Conservation (phyloP, 1,284 basidiomycete genomes). For the Malassezia nana region DNA sequence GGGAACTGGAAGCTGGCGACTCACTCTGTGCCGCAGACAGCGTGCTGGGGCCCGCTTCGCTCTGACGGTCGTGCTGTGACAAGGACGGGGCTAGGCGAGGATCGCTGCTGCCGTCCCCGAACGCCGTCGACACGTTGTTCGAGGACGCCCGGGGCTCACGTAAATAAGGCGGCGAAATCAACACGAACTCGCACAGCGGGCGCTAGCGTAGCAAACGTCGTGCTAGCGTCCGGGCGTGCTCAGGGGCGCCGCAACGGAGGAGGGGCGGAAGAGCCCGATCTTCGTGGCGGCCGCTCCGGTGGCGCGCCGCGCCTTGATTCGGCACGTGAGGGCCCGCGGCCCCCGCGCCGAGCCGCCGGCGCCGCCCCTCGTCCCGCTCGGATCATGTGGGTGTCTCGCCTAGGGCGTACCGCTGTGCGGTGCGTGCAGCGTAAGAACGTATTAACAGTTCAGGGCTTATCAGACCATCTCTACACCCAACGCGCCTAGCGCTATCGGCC, state of each 20-base stretch:
- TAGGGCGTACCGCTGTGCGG: background rate
- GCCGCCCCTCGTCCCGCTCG: background rate
- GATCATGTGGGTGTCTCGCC: constrained; percentile 3
- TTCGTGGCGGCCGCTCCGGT: constrained; percentile 1
- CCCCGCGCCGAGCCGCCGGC: background rate
- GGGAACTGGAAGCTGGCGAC: background rate
- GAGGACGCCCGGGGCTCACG: background rate
- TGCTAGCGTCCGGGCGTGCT: background rate
- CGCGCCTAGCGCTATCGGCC: constrained; percentile 45
- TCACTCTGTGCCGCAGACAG: background rate
- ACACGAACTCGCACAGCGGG: background rate
- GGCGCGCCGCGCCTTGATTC: background rate
- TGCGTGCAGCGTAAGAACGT: background rate
- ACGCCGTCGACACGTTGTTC: background rate
- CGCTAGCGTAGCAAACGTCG: too few species aligned
- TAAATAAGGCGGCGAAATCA: background rate
- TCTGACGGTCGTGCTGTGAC: background rate
- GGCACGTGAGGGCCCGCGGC: background rate
- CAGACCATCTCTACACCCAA: constrained; percentile 37
- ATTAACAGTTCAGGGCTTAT: constrained; percentile 25
- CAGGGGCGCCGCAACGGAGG: background rate
- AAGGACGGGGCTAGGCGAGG: background rate
- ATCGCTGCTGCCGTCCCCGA: background rate
- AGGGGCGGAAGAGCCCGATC: constrained; percentile 1
- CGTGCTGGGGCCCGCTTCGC: background rate